Evolutionary conservation across 139 green algal genomes (phyloP), one percentile per base, ranked within the genome.

Genomic region (Marvania coccoides): DNA sequence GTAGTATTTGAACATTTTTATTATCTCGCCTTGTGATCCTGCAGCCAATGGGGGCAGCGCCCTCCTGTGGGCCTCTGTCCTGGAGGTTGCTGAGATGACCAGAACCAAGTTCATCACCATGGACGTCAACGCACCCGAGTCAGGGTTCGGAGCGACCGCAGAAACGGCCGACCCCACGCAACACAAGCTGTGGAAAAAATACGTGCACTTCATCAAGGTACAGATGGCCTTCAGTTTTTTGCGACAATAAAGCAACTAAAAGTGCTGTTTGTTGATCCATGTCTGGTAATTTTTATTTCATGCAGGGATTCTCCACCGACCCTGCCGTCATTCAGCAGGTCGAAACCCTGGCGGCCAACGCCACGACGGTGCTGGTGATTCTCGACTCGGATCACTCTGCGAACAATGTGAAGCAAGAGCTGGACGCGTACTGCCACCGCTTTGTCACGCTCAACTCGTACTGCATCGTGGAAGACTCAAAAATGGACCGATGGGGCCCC

Each of bases 401-500:
- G n/a, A n/a, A 64, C 37, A 68, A 81, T 58, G 75, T 78, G 34
- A 57, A 69, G 58, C 13, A 59, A 13, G 73, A 80, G 63, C 46
- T 64, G 23, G 19, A 45, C 3, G 15, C 46, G 2, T 81, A 78
- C 65, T 82, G 75, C 65, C 57, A 48, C 0, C 9, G 13, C 1
- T 34, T 82, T 26, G 75, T 82, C 4, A 73, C 48, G 19, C 6
- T 61, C 12, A 58, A 51, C 42, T 60, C 30, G 34, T 82, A 82
- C 57, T 82, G 75, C 61, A 70, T 82, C 14, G 51, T 82, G 14
- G 51, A 78, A 33, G 74, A 81, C 61, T 78, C 74, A 46, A 81
- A 81, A 61, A 64, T 81, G 13, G 48, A 24, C 19, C 58, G 74
- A 13, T 24, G 77, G 53, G 14, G 30, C 14, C 53, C 15, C 14